Conservation (phyloP, 192 early-diverging fungal genomes). For the Tieghemiomyces parasiticus region DNA sequence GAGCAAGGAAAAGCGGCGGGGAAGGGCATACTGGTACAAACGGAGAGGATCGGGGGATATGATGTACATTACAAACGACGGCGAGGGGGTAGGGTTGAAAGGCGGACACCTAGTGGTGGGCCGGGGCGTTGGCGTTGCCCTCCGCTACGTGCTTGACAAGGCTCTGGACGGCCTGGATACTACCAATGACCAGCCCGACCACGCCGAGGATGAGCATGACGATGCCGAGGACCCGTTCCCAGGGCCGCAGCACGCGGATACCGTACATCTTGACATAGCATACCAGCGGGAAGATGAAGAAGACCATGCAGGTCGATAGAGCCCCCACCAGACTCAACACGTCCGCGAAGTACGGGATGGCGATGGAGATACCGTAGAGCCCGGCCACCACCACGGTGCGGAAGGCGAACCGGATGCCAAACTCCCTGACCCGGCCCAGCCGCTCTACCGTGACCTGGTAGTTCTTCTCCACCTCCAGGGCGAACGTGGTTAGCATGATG, state of each 20-base stretch:
- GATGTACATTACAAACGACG: no score
- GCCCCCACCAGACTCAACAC: constrained; percentile 76
- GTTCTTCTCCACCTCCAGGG: constrained; percentile 56
- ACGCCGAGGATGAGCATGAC: constrained; percentile 43
- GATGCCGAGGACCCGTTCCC: constrained; percentile 32
- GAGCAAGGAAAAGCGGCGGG: no score
- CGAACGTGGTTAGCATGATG: constrained; percentile 54
- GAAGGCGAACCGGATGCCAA: constrained; percentile 33
- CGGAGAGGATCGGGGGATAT: no score
- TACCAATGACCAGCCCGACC: constrained; percentile 42
- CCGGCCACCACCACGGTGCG: constrained; percentile 37
- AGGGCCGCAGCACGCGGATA: constrained; percentile 29
- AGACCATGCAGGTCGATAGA: constrained; percentile 56
- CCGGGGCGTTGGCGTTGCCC: background rate
- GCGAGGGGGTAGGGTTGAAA: background rate
- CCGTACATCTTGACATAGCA: constrained; percentile 65
- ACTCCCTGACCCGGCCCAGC: constrained; percentile 30
- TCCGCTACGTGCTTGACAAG: constrained; percentile 29
- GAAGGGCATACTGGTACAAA: no score
- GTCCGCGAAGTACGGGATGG: constrained; percentile 66
- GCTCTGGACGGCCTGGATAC: constrained; percentile 41
- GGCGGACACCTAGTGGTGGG: background rate
- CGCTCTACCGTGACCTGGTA: constrained; percentile 42
- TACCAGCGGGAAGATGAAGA: constrained; percentile 70
- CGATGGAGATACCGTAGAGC: constrained; percentile 40